Evolutionary conservation across 768 basidiomycete genomes (phyloP).

Genomic region (Amanita jacksonii): DNA sequence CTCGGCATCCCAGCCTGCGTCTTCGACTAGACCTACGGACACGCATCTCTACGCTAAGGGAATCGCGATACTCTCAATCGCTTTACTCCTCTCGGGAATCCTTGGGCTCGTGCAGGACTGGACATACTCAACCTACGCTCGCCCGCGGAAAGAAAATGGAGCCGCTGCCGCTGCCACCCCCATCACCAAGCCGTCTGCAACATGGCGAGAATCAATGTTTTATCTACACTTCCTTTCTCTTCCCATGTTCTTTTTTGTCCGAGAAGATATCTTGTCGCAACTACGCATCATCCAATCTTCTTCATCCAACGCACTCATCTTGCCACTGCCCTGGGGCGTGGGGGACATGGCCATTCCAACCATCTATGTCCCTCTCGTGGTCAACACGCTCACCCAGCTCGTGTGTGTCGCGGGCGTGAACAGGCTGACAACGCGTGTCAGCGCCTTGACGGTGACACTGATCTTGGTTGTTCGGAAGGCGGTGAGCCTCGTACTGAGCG

Average conservation of each 20-base stretch:
- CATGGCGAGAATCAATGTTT: slow-evolving; percentile 91
- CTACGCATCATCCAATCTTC: slow-evolving; percentile 18
- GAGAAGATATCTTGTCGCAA: slow-evolving; percentile 27
- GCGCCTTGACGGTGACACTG: slow-evolving; percentile 68
- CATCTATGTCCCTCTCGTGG: slow-evolving; percentile 49
- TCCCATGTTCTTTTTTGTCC: slow-evolving; percentile 63
- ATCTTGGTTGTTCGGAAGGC: slow-evolving; percentile 78
- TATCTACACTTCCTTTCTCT: slow-evolving; percentile 78
- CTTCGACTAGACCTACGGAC: slow-evolving; percentile 13
- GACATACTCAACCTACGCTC: slow-evolving; percentile 46
- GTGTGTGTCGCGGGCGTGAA: slow-evolving; percentile 85
- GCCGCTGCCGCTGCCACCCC: not conserved
- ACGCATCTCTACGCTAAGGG: slow-evolving; percentile 52
- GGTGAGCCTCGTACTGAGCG: slow-evolving; percentile 64
- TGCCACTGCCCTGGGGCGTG: slow-evolving; percentile 15
- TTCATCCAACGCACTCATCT: slow-evolving; percentile 12
- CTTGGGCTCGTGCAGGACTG: slow-evolving; percentile 82
- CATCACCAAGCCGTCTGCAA: slow-evolving; percentile 12
- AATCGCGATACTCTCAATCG: slow-evolving; percentile 62
- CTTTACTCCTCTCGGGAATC: slow-evolving; percentile 71
- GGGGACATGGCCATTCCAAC: slow-evolving; percentile 36
- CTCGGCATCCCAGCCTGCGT: slow-evolving; percentile 38
- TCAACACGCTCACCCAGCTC: slow-evolving; percentile 80
- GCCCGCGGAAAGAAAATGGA: slow-evolving; percentile 9
- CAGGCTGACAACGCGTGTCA: slow-evolving; percentile 69